A percentile compares a stretch with the other conserved stretches of the same genome.
Conservation (phyloP, 768 basidiomycete species). For the Cystobasidium ongulense region DNA sequence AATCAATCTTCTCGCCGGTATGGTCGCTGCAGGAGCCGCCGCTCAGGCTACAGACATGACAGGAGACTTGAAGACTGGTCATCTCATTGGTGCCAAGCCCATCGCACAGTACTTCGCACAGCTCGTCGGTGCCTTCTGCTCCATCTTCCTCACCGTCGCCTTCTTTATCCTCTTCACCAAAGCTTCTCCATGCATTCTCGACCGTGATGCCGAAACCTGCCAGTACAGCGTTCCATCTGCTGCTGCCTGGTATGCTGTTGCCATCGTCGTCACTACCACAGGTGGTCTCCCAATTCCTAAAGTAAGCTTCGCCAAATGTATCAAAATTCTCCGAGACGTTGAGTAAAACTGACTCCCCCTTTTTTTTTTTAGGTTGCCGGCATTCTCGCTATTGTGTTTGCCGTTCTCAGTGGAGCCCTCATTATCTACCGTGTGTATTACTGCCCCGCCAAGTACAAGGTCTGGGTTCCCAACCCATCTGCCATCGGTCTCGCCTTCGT, state of each 20-base stretch:
- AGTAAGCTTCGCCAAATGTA: too few relatives aligned
- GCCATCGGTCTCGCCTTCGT: slow-evolving; percentile 52
- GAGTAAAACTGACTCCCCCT: too few relatives aligned
- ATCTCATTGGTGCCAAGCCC: slow-evolving; percentile 60
- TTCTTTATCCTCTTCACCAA: slow-evolving; percentile 54
- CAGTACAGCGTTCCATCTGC: slow-evolving; percentile 56
- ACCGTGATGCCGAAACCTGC: slow-evolving; percentile 47
- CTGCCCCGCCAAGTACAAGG: slow-evolving; percentile 50
- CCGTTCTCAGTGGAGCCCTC: slow-evolving; percentile 49
- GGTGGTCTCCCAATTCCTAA: slow-evolving; percentile 52
- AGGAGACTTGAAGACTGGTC: slow-evolving; percentile 62
- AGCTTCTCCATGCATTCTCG: slow-evolving; percentile 56
- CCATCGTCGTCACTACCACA: slow-evolving; percentile 52
- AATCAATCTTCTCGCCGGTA: slow-evolving; percentile 50
- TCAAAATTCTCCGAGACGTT: too few relatives aligned
- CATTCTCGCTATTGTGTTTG: slow-evolving; percentile 55
- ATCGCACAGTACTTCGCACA: slow-evolving; percentile 46
- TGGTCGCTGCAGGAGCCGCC: slow-evolving; percentile 54
- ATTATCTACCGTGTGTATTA: slow-evolving; percentile 50
- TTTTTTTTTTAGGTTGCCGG: too few relatives aligned
- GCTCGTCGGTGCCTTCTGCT: slow-evolving; percentile 47
- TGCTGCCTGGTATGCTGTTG: slow-evolving; percentile 56
- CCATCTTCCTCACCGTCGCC: slow-evolving; percentile 52
- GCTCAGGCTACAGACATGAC: slow-evolving; percentile 60
- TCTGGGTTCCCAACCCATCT: slow-evolving; percentile 56